phyloP scores from a whole-genome alignment of 2,329 filamentous ascomycete genomes.

The Drechslera avenae region DNA sequence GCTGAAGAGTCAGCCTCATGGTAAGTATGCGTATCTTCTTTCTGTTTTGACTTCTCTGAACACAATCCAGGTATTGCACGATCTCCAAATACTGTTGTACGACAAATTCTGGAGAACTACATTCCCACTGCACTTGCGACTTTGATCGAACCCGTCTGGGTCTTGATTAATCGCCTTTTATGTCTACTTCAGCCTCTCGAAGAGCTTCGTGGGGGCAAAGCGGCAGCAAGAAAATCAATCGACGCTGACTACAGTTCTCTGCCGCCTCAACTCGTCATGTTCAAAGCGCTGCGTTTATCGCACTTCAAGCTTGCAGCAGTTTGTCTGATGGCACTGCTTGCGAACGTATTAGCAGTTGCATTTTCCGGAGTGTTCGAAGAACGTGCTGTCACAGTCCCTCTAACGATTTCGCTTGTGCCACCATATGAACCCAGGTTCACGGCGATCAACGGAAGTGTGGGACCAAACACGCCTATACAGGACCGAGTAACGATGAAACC shows the following conservation, averaged over 20 bases:
- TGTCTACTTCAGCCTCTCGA: conserved; percentile 63
- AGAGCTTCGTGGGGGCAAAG: conserved; percentile 53
- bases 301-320: conserved; percentile 57
- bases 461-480: neutral
- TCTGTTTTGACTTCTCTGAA: no score
- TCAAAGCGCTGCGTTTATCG: conserved; percentile 51
- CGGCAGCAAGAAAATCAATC: conserved; percentile 40
- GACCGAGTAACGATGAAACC: neutral
- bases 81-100: no score
- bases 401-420: no score
- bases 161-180: conserved; percentile 59
- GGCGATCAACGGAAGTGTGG: conserved; percentile 32
- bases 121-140: conserved; percentile 62
- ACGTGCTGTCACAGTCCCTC: no score
- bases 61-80: no score
- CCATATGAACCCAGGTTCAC: conserved; percentile 30
- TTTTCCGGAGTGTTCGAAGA: conserved; percentile 60
- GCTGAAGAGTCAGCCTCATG: no score
- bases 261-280: conserved; percentile 59
- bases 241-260: conserved; percentile 60
- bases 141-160: conserved; percentile 62
- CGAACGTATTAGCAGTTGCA: conserved; percentile 60
- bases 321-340: conserved; percentile 55
- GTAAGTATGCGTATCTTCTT: no score
- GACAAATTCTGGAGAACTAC: conserved; percentile 55